Conservation (phyloP, 139 green algal species). For the Micromonas pusilla region DNA sequence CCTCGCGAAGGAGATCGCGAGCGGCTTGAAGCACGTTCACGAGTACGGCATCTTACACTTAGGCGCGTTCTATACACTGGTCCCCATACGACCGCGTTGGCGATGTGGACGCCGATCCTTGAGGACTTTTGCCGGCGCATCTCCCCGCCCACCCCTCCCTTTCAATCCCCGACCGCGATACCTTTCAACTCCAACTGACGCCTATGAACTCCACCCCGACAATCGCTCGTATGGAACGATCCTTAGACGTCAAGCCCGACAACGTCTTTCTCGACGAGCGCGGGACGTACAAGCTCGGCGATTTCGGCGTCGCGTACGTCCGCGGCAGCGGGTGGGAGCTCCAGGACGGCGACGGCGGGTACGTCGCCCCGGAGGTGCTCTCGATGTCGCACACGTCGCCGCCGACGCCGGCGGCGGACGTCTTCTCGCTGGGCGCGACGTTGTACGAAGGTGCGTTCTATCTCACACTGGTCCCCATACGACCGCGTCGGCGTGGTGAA, state of each 20-base stretch:
- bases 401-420: constrained; percentile 47
- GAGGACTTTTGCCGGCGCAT: too few species aligned
- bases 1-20: constrained; percentile 35
- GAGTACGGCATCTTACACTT: constrained; percentile 60
- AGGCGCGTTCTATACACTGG: too few species aligned
- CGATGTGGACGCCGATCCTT: too few species aligned
- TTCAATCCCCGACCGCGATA: too few species aligned
- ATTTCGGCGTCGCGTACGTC: constrained; percentile 51
- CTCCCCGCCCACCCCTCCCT: too few species aligned
- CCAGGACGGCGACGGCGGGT: constrained; percentile 75
- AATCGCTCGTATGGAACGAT: too few species aligned
- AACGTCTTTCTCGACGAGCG: constrained; percentile 59
- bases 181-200: too few species aligned
- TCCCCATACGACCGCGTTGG: too few species aligned
- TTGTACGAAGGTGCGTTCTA: constrained; percentile 43
- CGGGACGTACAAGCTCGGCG: constrained; percentile 59
- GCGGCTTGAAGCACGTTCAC: constrained; percentile 63
- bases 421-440: constrained; percentile 56
- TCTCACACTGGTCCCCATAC: neutral
- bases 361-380: constrained; percentile 71
- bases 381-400: neutral
- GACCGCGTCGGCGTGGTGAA: too few species aligned
- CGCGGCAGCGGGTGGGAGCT: constrained; percentile 46
- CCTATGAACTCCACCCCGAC: too few species aligned
- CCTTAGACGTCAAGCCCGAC: constrained; percentile 78